Percentiles rank a stretch among this genome's conserved stretches.
phyloP scores from a whole-genome alignment of 106 monocot species.

The Dioscorea alata region DNA sequence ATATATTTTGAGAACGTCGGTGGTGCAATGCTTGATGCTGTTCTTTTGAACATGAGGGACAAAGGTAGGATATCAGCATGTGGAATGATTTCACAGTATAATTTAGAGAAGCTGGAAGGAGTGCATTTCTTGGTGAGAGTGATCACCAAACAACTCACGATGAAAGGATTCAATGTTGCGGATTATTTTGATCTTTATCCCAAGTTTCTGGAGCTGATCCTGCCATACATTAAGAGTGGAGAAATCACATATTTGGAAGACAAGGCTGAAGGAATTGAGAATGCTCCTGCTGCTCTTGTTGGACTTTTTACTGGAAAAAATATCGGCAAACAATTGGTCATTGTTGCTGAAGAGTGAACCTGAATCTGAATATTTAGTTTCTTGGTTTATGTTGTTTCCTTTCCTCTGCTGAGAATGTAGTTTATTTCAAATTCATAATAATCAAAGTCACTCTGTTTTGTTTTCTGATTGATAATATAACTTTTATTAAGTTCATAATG shows the following conservation, averaged over 20 bases:
- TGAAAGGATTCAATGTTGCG: slow-evolving; percentile 31
- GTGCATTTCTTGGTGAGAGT: slow-evolving; percentile 20
- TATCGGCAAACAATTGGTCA: slow-evolving; percentile 41
- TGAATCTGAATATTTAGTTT: not conserved
- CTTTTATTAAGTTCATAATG: not conserved
- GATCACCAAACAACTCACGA: slow-evolving; percentile 13
- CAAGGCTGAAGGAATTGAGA: slow-evolving; percentile 34
- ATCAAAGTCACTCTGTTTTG: not conserved
- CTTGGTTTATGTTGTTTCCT: no score
- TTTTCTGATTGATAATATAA: not conserved
- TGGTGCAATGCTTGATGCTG: slow-evolving; percentile 44
- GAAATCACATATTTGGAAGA: slow-evolving; percentile 38
- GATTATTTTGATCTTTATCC: slow-evolving; percentile 19
- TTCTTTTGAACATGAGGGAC: slow-evolving; percentile 36
- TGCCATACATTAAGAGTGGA: slow-evolving; percentile 20
- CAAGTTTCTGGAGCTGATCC: slow-evolving; percentile 22
- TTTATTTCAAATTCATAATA: no score
- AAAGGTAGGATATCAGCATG: slow-evolving; percentile 32
- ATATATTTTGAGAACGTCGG: slow-evolving; percentile 61
- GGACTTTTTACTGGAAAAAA: slow-evolving; percentile 38
- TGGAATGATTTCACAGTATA: slow-evolving; percentile 59
- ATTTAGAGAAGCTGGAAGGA: slow-evolving; percentile 20
- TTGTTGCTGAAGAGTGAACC: slow-evolving; percentile 14
- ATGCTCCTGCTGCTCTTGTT: slow-evolving; percentile 29
- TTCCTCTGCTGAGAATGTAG: no score